phyloP scores from a whole-genome alignment of 2,329 filamentous ascomycete species.

The Colletotrichum sp. region DNA sequence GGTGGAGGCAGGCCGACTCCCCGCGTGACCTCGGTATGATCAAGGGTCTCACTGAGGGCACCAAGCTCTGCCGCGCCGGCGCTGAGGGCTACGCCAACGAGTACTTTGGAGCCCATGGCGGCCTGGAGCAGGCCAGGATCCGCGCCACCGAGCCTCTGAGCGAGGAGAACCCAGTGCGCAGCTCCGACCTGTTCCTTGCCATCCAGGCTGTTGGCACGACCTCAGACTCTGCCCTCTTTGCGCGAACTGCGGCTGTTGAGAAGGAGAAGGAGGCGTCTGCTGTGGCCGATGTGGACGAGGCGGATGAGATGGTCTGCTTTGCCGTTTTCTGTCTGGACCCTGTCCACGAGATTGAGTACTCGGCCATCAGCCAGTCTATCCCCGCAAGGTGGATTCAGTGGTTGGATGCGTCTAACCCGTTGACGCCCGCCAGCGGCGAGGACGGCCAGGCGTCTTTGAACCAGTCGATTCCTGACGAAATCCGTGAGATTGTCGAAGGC shows the following conservation, averaged over 20 bases:
- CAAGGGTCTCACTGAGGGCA: constrained; percentile 82
- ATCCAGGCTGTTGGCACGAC: constrained; percentile 83
- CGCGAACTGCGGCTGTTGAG: constrained; percentile 55
- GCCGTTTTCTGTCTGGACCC: constrained; percentile 86
- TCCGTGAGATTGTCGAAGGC: constrained; percentile 79
- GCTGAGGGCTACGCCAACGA: constrained; percentile 88
- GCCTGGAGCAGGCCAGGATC: constrained; percentile 79
- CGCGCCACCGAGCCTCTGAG: constrained; percentile 80
- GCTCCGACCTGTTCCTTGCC: constrained; percentile 93
- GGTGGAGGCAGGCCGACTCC: constrained; percentile 81
- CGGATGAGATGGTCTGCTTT: constrained; percentile 72
- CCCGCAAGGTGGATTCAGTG: constrained; percentile 88
- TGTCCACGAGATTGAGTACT: constrained; percentile 88
- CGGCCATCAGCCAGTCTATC: constrained; percentile 80
- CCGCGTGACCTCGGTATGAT: constrained; percentile 81
- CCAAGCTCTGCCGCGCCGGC: constrained; percentile 87
- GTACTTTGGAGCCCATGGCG: constrained; percentile 80
- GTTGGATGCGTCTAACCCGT: constrained; percentile 77
- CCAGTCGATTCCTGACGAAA: constrained; percentile 74
- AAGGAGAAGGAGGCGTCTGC: constrained; percentile 60
- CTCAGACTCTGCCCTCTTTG: constrained; percentile 71
- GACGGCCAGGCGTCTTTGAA: constrained; percentile 40
- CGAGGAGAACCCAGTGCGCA: constrained; percentile 88
- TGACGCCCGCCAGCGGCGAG: constrained; percentile 59
- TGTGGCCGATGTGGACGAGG: constrained; percentile 54